A percentile compares a stretch with the other conserved stretches of the same genome.
Evolutionary conservation across 129 eudicot species (phyloP).

Genomic region (Scalesia atractyloides): DNA sequence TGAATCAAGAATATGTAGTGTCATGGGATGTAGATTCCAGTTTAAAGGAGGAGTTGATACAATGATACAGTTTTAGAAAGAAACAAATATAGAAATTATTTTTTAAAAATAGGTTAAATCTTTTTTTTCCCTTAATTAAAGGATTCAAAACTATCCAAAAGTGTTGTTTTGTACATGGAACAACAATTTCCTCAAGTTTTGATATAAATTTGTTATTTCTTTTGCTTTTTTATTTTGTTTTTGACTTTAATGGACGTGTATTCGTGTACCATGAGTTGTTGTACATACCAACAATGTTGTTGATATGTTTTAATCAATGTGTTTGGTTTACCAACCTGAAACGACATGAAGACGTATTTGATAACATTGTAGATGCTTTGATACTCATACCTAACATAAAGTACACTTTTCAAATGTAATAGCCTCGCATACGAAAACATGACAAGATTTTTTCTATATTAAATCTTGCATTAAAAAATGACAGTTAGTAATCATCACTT

Average conservation of each 20-base stretch:
- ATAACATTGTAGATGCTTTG: no score
- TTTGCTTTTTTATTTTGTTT: conserved; percentile 2
- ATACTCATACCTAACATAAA: no score
- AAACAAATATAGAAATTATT: conserved; percentile 22
- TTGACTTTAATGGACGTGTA: no score
- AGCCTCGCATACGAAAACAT: no score
- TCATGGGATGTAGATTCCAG: conserved; percentile 38
- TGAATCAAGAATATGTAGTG: conserved; percentile 40
- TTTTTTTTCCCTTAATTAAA: conserved; percentile 38
- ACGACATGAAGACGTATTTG: background rate
- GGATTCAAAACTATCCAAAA: conserved; percentile 33
- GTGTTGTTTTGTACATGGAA: conserved; percentile 37
- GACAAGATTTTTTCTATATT: no score
- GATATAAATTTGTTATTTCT: conserved; percentile 37
- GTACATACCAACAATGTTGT: conserved; percentile 5
- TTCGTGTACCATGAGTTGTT: background rate
- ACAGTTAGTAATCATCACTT: no score
- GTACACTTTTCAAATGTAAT: no score
- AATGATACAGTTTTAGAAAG: conserved; percentile 17
- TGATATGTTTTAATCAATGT: conserved; percentile 6
- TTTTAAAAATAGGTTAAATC: conserved; percentile 21
- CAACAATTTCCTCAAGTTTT: conserved; percentile 29
- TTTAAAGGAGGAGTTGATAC: conserved; percentile 32
- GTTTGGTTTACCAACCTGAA: conserved; percentile 4
- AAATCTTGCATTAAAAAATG: no score